Evolutionary conservation across 495 filamentous ascomycete species (phyloP).

Genomic region (Trichocladium uniseriatum): DNA sequence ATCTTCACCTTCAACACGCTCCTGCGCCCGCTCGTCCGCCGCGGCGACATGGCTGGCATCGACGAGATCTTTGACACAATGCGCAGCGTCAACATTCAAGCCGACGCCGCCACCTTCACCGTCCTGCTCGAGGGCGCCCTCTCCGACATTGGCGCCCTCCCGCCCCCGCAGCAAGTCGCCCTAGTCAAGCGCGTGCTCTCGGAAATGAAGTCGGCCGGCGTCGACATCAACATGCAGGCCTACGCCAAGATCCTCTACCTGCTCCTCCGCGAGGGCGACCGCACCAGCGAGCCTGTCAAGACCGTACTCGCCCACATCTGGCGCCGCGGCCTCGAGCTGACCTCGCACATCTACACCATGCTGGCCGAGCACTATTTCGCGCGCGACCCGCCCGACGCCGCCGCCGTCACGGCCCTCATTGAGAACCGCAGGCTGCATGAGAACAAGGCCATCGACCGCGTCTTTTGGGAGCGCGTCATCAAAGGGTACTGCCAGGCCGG

Average conservation of each 20-base stretch:
- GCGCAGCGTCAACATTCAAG: slow-evolving; percentile 22
- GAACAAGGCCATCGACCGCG: slow-evolving; percentile 39
- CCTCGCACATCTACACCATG: slow-evolving; percentile 58
- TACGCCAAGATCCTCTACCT: slow-evolving; percentile 57
- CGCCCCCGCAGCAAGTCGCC: slow-evolving; percentile 24
- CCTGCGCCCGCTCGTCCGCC: slow-evolving; percentile 45
- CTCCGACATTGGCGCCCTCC: slow-evolving; percentile 7
- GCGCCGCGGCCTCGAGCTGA: slow-evolving; percentile 39
- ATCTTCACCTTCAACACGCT: slow-evolving; percentile 61
- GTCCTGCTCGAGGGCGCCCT: slow-evolving; percentile 35
- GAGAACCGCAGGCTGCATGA: slow-evolving; percentile 31
- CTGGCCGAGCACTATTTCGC: slow-evolving; percentile 59
- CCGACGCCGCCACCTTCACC: slow-evolving; percentile 36
- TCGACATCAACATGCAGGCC: slow-evolving; percentile 45
- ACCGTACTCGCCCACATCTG: slow-evolving; percentile 53
- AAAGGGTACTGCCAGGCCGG: slow-evolving; percentile 49
- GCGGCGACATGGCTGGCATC: slow-evolving; percentile 28
- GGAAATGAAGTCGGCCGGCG: slow-evolving; percentile 43
- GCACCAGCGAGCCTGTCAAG: slow-evolving; percentile 42
- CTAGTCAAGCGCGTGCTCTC: slow-evolving; percentile 35
- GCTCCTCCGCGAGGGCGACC: slow-evolving; percentile 40
- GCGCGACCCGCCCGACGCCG: slow-evolving; percentile 46
- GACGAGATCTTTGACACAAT: slow-evolving; percentile 36
- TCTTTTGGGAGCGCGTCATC: slow-evolving; percentile 61
- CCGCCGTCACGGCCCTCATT: slow-evolving; percentile 47